Percentiles rank a stretch among this genome's conserved stretches.
These are phyloP conservation scores for Emmonsiellopsis sp. DNA, from an alignment of 2,329 filamentous ascomycete species.

Conservation along the genomic window DNA sequence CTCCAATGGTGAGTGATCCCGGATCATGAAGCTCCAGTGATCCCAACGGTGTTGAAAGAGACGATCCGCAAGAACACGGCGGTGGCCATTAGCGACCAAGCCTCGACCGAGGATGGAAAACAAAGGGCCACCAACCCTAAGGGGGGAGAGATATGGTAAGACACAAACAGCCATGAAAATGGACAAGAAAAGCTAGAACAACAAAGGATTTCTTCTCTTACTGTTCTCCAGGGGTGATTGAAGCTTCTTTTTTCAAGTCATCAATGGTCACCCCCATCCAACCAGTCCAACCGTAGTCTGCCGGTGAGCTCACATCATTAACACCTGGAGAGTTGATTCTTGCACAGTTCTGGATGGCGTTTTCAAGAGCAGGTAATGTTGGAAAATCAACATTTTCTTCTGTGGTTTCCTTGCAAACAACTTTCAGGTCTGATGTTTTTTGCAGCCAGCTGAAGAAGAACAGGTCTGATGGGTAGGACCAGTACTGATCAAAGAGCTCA, in stretches of 20 bases:
- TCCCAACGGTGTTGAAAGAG: not conserved
- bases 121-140: not conserved
- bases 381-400: constrained; percentile 2
- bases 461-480: not conserved
- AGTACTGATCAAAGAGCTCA: constrained; percentile 1
- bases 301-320: not conserved
- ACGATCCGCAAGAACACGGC: not conserved
- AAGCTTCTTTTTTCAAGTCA: not conserved
- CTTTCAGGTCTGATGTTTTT: constrained; percentile 6
- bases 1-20: not conserved
- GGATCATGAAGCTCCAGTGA: constrained; percentile 3
- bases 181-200: not conserved
- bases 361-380: not conserved
- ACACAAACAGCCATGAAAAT: not conserved
- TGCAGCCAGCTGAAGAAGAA: constrained; percentile 5
- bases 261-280: constrained; percentile 4
- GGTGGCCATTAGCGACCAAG: not conserved
- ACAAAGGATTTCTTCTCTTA: not conserved
- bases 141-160: not conserved
- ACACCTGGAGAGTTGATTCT: constrained; percentile 2
- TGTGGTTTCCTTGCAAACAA: constrained; percentile 6
- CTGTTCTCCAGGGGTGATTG: not conserved
- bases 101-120: not conserved
- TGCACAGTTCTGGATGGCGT: not conserved
- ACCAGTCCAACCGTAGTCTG: constrained; percentile 4